Base-by-base conservation (phyloP, 495 filamentous ascomycete species). In the Neurospora tetraspora region DNA sequence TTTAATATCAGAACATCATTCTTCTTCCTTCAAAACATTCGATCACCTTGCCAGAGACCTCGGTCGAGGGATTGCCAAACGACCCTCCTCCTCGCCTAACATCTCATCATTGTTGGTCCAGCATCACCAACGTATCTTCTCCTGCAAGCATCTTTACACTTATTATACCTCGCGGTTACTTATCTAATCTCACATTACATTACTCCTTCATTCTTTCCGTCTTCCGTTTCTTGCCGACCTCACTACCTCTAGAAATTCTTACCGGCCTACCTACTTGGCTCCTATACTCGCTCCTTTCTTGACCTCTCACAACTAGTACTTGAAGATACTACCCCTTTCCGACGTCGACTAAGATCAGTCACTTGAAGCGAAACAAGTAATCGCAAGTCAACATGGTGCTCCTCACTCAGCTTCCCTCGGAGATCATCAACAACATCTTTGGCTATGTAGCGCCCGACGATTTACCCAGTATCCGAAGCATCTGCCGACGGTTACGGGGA, bases 371-470 rank as follows among this genome's bases (percentile, higher is more conserved):
- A 34, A 65, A 16, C 27, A 61, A 65, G 11, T 34, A 61, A 65
- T 5, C 23, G 23, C 39, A 45, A 23, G 31, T 34, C 47, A 37
- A 37, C 43, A 83, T 82, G 80, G 76, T 74, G 18, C 73, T 73
- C 59, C 70, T 85, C 3, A 81, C 78, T 10, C 78, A 81, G n/a
- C 82, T 88, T 9, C 86, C 86, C 7, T 82, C 85, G n/a, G 89
- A 91, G 79, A 83, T 89, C 65, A 73, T 90, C 37, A 85, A 89
- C 73, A 79, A 82, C 72, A 86, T 91, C 71, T 80, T 91, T 47
- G 73, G 77, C 68, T 83, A 85, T 70, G 77, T 88, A n/a, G 80
- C 87, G n/a, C 86, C 87, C 2, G 73, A 79, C 39, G 88, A 90
- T 73, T 74, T 91, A 39, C 81, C 79, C 0, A 69, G 75, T n/a